A percentile compares a stretch with the other conserved stretches of the same genome.
phyloP scores from a whole-genome alignment of 1,284 basidiomycete genomes.

The Cryptococcus jaspeensis region DNA sequence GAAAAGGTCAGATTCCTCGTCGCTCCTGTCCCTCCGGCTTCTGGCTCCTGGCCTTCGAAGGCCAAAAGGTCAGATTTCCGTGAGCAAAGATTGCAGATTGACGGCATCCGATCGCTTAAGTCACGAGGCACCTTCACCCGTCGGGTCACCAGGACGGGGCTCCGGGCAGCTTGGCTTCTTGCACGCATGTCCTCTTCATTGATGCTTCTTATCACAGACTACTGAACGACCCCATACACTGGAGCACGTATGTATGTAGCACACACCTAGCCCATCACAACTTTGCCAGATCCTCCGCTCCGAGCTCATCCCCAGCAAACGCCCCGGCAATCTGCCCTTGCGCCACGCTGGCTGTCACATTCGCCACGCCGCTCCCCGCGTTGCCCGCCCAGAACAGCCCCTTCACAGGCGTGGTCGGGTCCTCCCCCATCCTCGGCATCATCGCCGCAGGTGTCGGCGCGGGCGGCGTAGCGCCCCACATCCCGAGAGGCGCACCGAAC shows the following conservation, averaged over 20 bases:
- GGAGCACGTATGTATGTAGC: too few relatives aligned
- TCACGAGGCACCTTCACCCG: too few relatives aligned
- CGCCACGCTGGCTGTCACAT: conserved; percentile 22
- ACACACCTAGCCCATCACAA: not conserved
- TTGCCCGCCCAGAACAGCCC: conserved; percentile 40
- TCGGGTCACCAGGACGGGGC: too few relatives aligned
- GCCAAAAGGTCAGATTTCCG: not conserved
- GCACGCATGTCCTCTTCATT: too few relatives aligned
- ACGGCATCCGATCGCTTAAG: too few relatives aligned
- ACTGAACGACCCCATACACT: too few relatives aligned
- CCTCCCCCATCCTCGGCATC: conserved; percentile 30
- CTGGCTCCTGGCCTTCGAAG: too few relatives aligned
- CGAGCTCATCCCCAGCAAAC: conserved; percentile 26
- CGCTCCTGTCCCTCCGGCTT: too few relatives aligned
- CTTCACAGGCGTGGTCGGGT: conserved; percentile 23
- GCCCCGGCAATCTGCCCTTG: conserved; percentile 29
- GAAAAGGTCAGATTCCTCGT: conserved; percentile 4
- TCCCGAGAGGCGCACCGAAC: conserved; percentile 4
- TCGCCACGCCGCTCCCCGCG: conserved; percentile 22
- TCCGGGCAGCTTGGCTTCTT: too few relatives aligned
- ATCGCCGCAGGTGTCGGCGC: conserved; percentile 1
- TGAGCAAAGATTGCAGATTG: too few relatives aligned
- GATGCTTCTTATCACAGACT: too few relatives aligned
- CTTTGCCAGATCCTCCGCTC: conserved; percentile 24
- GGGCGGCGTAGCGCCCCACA: conserved; percentile 15